A percentile compares a stretch with the other conserved stretches of the same genome.
These are phyloP conservation scores for Phialemoniopsis sp. DNA, from an alignment of 2,329 filamentous ascomycete species.

Conservation along the genomic window DNA sequence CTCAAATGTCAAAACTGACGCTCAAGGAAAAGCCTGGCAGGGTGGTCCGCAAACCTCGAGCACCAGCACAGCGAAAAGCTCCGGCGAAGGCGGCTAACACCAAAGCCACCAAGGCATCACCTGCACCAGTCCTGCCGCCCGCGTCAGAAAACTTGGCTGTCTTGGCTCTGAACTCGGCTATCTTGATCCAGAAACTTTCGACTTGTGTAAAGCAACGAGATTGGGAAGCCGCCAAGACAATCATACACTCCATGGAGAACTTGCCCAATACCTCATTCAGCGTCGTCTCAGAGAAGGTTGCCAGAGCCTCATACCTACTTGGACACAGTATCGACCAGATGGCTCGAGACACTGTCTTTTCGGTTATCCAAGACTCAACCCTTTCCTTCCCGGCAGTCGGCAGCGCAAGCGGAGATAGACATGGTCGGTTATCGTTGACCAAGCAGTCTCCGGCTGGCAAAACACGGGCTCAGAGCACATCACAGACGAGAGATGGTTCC, in stretches of 20 bases:
- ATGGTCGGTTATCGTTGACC: conserved; percentile 27
- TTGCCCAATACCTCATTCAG: too few relatives aligned
- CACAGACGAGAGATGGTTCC: conserved; percentile 4
- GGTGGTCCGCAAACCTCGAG: conserved; percentile 10
- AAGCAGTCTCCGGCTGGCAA: conserved; percentile 27
- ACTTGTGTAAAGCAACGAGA: too few relatives aligned
- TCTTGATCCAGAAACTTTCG: too few relatives aligned
- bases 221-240: too few relatives aligned
- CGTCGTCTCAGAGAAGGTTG: conserved; percentile 45
- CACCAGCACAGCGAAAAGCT: conserved; percentile 17
- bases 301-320: conserved; percentile 64
- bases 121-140: conserved; percentile 10
- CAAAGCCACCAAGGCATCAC: conserved; percentile 23
- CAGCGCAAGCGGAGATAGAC: conserved; percentile 30
- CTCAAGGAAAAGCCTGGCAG: conserved; percentile 21
- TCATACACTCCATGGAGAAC: too few relatives aligned
- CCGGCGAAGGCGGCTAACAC: conserved; percentile 17
- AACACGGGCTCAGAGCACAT: conserved; percentile 14
- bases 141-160: too few relatives aligned
- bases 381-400: conserved; percentile 76
- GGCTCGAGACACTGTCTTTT: conserved; percentile 77
- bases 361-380: conserved; percentile 87
- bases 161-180: conserved; percentile 12
- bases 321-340: conserved; percentile 69
- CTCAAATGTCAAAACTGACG: conserved; percentile 26